Evolutionary conservation across 2,329 filamentous ascomycete species (phyloP), one percentile per base, ranked within the genome.

Genomic region (Fusarium sp.): DNA sequence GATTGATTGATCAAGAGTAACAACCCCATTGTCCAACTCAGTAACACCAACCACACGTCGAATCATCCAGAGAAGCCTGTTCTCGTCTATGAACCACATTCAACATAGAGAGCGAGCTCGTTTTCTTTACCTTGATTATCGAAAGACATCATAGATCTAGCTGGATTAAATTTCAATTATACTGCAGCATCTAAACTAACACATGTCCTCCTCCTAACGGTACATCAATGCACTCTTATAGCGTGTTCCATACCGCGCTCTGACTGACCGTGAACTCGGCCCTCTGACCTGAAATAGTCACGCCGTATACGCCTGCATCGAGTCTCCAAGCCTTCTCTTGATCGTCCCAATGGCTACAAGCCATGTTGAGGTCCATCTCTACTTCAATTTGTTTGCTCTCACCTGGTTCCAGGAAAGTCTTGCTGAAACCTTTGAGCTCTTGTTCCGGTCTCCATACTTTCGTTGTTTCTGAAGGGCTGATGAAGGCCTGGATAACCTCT

Each of bases 351-450:
- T 60, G 56, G 12, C 44, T 55, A 38, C 56, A 56, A 3, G 50
- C 50, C 14, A 54, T 21, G 14, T 38, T 21, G 12, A 58, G 24
- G 34, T 66, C 59, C 6, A 63, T 47, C 14, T 53, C 36, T 3
- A 64, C 8, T 3, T 24, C 34, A 14, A 68, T 20, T 4, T 56
- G 28, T 4, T 8, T 30, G 0, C 24, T 40, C 44, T 69, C 50
- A 0, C 45, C 45, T 0, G 54, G 56, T 2, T 56, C 38, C 0
- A 69, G 44, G 1, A 38, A 34, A 2, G 50, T 38, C 32, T 68
- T 69, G 6, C n/a, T 30, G 24, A 69, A 68, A 0, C 53, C 65
- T 7, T 68, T 69, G 1, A 69, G 21, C 19, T 69, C 65, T 19
- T 55, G 56, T 6, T 26, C 7, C 1, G 65, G 65, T 5, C 65